Evolutionary conservation across 495 filamentous ascomycete genomes (phyloP), one percentile per base, ranked within the genome.

Genomic region (Lepidopterella palustris): DNA sequence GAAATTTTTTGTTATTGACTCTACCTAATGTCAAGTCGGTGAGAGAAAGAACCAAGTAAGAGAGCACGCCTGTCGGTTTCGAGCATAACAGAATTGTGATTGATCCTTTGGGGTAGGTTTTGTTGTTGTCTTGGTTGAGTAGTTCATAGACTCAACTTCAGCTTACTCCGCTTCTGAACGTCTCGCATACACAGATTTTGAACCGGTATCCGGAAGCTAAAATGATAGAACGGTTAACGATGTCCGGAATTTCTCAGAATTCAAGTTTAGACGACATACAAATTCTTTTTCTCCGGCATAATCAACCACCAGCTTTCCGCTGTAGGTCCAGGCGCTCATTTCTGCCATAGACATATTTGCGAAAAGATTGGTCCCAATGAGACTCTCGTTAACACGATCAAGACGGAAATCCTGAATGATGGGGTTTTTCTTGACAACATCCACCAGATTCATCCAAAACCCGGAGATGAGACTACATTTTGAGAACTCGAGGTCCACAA

Each of bases 361-460:
- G 29, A 65, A 53, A 0, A 27, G 24, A 6, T 0, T 35, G 0
- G 35, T 21, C 15, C 29, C 53, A 42, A 62, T 21, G 3, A 53
- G 23, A 21, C 31, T 26, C 28, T 65, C 63, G 26, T 65, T 54
- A 31, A 65, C 63, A 13, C 9, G 2, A 4, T 53, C 4, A 10
- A 65, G 31, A 0, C 5, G 20, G 35, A 61, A 65, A 3, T 25
- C 25, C 1, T 32, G 8, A 25, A 65, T 61, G 2, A 15, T 15
- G 10, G 58, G 58, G 24, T 29, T 40, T 18, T 42, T 28, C 6
- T 58, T 0, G 9, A 65, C 55, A 24, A 55, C 52, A 27, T 61
- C 49, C 20, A 65, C 59, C 18, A 65, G 45, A 26, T 62, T 49
- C 4, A 40, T 48, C 63, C 63, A 65, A 0, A 26, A 35, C 5